Percentiles rank a stretch among this genome's conserved stretches.
These are phyloP conservation scores for Apiotrichum laibachii DNA, from an alignment of 1,284 basidiomycete genomes.

Conservation along the genomic window DNA sequence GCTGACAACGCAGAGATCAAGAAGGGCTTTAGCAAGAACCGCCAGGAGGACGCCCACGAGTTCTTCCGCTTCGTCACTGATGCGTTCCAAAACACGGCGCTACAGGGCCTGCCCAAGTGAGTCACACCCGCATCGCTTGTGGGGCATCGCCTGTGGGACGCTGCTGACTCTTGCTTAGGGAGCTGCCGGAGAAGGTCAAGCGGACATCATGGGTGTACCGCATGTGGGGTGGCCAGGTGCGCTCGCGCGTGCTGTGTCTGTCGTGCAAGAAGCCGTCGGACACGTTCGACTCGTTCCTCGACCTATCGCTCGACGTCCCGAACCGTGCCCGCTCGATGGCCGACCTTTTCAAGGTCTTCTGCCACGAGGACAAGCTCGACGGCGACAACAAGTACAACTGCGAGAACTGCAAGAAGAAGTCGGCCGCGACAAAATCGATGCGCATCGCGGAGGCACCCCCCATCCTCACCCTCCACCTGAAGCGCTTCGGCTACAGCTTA, in stretches of 20 bases:
- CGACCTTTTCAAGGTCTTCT: constrained; percentile 78
- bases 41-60: constrained; percentile 98
- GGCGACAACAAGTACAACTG: constrained; percentile 98
- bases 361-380: constrained; percentile 74
- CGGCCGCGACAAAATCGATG: constrained; percentile 40
- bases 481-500: constrained; percentile 67
- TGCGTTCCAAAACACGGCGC: constrained; percentile 78
- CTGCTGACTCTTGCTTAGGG: constrained; percentile 54
- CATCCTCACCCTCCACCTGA: constrained; percentile 94
- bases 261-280: constrained; percentile 85
- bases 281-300: constrained; percentile 92
- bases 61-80: constrained; percentile 95
- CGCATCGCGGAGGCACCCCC: constrained; percentile 83
- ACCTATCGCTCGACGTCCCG: constrained; percentile 81
- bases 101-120: constrained; percentile 69
- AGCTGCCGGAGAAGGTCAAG: constrained; percentile 72
- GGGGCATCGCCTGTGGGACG: neutral
- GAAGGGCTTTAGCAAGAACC: constrained; percentile 81
- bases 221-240: constrained; percentile 86
- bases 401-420: constrained; percentile 63
- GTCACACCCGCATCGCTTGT: constrained; percentile 4
- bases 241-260: constrained; percentile 88
- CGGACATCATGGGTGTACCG: constrained; percentile 92
- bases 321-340: constrained; percentile 60
- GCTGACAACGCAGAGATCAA: constrained; percentile 67